phyloP scores from a whole-genome alignment of 2,329 filamentous ascomycete genomes.

The Plectosphaerella sp. region DNA sequence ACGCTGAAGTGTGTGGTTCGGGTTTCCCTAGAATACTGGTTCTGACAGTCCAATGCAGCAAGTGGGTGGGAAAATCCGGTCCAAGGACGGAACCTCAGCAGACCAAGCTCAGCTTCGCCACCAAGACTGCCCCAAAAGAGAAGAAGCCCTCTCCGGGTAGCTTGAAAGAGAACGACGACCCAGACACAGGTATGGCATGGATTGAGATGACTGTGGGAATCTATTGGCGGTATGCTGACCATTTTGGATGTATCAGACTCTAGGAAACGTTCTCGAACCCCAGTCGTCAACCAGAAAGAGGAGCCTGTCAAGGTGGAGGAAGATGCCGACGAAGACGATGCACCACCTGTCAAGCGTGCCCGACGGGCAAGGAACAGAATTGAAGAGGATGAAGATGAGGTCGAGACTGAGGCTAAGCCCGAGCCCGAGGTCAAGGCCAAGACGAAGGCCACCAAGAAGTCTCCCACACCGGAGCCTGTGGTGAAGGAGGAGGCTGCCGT shows the following conservation, averaged over 20 bases:
- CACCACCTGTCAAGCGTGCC: conserved; percentile 56
- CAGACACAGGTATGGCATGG: conserved; percentile 29
- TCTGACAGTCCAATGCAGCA: conserved; percentile 46
- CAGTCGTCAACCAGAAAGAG: conserved; percentile 21
- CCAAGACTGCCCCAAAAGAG: conserved; percentile 36
- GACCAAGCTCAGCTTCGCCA: conserved; percentile 73
- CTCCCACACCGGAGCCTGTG: not conserved
- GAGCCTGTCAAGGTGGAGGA: conserved; percentile 24
- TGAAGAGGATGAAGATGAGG: conserved; percentile 48
- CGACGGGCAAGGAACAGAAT: conserved; percentile 42
- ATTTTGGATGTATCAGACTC: conserved; percentile 22
- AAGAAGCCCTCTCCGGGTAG: conserved; percentile 19
- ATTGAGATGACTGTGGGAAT: not conserved
- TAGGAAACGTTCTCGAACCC: conserved; percentile 40
- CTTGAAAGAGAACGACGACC: conserved; percentile 31
- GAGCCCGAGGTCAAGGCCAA: conserved; percentile 8
- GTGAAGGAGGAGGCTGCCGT: conserved; percentile 13
- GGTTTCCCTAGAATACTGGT: not conserved
- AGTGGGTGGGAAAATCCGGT: conserved; percentile 70
- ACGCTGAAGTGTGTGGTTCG: conserved; percentile 63
- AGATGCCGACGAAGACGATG: conserved; percentile 49
- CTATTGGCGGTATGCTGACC: not conserved
- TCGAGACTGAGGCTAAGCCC: conserved; percentile 27
- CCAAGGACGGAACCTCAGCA: conserved; percentile 58
- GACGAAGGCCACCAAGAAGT: conserved; percentile 16